Percentiles rank a stretch among this genome's conserved stretches.
Conservation (phyloP, 129 eudicot species). For the Centaurea solstitialis region DNA sequence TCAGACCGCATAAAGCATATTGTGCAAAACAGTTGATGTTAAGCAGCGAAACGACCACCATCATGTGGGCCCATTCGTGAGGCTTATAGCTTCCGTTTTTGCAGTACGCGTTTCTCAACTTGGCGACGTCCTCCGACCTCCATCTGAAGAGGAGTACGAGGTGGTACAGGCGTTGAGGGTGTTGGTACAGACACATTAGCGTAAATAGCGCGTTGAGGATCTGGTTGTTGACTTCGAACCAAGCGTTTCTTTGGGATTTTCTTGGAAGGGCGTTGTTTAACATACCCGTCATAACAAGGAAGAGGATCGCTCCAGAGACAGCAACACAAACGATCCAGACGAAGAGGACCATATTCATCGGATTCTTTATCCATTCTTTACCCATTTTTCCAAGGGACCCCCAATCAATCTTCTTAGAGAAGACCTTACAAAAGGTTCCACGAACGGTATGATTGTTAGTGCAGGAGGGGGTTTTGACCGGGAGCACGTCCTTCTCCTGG, state of each 20-base stretch:
- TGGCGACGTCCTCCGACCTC: conserved; percentile 38
- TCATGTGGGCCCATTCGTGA: conserved; percentile 61
- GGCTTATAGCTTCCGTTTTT: conserved; percentile 59
- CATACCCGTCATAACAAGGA: conserved; percentile 68
- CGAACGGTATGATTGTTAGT: conserved; percentile 15
- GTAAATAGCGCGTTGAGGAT: conserved; percentile 62
- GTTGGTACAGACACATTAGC: conserved; percentile 65
- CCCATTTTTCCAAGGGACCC: conserved; percentile 26
- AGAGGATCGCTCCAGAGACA: conserved; percentile 57
- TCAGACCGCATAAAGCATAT: conserved; percentile 58
- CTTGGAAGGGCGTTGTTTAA: conserved; percentile 40
- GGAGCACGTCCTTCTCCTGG: conserved; percentile 31
- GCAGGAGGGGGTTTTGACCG: conserved; percentile 18
- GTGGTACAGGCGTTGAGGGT: conserved; percentile 59
- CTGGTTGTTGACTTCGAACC: conserved; percentile 72
- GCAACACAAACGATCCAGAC: conserved; percentile 55
- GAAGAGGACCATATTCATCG: conserved; percentile 51
- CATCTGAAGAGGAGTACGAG: conserved; percentile 53
- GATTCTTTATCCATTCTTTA: conserved; percentile 54
- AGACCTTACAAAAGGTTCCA: conserved; percentile 21
- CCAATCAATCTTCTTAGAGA: conserved; percentile 35
- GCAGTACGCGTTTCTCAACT: conserved; percentile 45
- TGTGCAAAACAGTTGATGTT: conserved; percentile 62
- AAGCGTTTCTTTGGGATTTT: conserved; percentile 54
- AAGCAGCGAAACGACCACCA: conserved; percentile 49